Evolutionary conservation across 495 filamentous ascomycete genomes (phyloP), one percentile per base, ranked within the genome.

Genomic region (Penicillium arizonense): DNA sequence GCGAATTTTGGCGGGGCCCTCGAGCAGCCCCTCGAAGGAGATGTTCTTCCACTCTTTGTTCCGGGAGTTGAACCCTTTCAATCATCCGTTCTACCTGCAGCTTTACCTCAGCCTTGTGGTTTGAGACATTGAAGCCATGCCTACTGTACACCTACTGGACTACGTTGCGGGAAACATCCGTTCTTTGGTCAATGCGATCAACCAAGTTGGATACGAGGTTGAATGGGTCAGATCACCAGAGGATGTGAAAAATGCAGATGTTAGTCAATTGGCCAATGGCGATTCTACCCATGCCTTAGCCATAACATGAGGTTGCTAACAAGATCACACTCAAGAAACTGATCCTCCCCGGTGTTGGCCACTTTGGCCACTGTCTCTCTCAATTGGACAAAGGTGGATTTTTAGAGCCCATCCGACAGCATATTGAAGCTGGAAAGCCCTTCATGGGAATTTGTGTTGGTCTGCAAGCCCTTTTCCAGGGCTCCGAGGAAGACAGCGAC

Each of bases 401-500:
- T 69, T 68, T 91, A 41, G 85, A 87, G 48, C 88, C 91, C 4
- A 84, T 97, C 34, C 83, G 78, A 57, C 73, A 82, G 50, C 90
- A 96, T 71, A 89, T 97, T 58, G 77, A 84, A 34, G 81, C 87
- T 10, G 91, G 90, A 7, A 97, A 96, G 66, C 92, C 91, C 3
- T 98, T 98, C 66, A 92, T 98, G 88, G 94, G 90, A 4, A 96
- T 98, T 47, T 98, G 94, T 64, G 94, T 98, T 49, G 94, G 94
- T 0, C 68, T 97, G 6, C 94, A 98, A 65, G 91, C 89, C 1
- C 73, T 98, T 4, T 97, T 97, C 59, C 79, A 87, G 50, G 84
- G 87, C 9, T 97, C 93, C 2, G 81, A 84, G 32, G 94, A 98
- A 64, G 82, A 88, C 49, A 72, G 84, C 13, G 66, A 77, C 14